These are phyloP conservation scores for Achlya hypogyna DNA, from an alignment of 352 stramenopile species.

Conservation along the genomic window DNA sequence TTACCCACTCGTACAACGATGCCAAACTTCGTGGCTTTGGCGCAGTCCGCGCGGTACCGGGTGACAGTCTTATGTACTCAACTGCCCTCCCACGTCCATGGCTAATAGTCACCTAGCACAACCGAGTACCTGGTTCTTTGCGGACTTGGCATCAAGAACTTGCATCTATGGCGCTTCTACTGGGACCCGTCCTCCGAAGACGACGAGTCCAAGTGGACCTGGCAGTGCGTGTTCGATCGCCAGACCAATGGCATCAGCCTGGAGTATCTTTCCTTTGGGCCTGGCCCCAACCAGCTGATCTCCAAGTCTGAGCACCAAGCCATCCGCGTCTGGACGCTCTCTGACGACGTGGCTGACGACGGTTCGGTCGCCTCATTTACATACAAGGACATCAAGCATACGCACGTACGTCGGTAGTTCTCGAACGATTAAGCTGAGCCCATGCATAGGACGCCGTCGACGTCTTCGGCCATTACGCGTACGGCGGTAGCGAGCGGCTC, in stretches of 20 bases:
- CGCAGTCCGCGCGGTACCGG: conserved; percentile 53
- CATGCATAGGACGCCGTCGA: conserved; percentile 61
- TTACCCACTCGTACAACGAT: conserved; percentile 67
- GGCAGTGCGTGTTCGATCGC: conserved; percentile 82
- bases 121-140: conserved; percentile 69
- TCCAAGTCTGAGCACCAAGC: conserved; percentile 82
- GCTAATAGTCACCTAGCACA: conserved; percentile 19
- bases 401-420: conserved; percentile 25
- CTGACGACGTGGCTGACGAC: conserved; percentile 39
- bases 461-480: conserved; percentile 66
- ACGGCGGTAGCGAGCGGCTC: conserved; percentile 56
- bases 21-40: conserved; percentile 69
- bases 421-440: neutral
- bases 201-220: conserved; percentile 37
- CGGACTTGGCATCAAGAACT: conserved; percentile 79
- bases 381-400: conserved; percentile 47
- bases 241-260: conserved; percentile 80
- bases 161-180: conserved; percentile 81
- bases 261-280: conserved; percentile 67
- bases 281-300: conserved; percentile 48
- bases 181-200: conserved; percentile 26
- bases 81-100: neutral
- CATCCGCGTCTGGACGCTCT: conserved; percentile 69
- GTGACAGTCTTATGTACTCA: conserved; percentile 26
- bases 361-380: conserved; percentile 23